Conservation (phyloP, 2,329 filamentous ascomycete species). For the Monosporascus cannonballus region DNA sequence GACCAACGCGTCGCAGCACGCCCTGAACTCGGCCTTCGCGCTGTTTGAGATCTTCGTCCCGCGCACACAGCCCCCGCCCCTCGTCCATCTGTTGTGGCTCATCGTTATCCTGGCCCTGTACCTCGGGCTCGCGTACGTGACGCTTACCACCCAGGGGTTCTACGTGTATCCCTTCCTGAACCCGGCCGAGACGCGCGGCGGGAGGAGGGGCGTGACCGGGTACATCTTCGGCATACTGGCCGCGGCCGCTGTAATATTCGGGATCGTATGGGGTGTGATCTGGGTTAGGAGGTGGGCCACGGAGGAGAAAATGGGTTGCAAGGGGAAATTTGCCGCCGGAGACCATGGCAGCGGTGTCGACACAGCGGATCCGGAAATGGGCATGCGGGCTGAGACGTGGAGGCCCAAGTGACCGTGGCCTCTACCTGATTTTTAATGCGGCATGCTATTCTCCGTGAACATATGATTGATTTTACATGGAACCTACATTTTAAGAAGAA, state of each 20-base stretch:
- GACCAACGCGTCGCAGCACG: constrained; percentile 68
- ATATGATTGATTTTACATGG: too few species aligned
- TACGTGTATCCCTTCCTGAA: constrained; percentile 80
- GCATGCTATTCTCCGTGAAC: too few species aligned
- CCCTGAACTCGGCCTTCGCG: constrained; percentile 65
- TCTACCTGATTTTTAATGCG: too few species aligned
- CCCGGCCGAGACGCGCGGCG: constrained; percentile 40
- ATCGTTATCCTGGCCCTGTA: constrained; percentile 68
- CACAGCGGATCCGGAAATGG: too few species aligned
- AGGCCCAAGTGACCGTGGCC: too few species aligned
- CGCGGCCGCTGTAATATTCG: constrained; percentile 37
- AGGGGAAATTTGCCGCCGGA: constrained; percentile 17
- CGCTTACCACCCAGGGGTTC: constrained; percentile 60
- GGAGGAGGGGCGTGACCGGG: constrained; percentile 46
- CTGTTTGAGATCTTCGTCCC: constrained; percentile 70
- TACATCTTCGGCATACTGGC: constrained; percentile 49
- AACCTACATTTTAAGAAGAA: too few species aligned
- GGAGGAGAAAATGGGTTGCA: constrained; percentile 19
- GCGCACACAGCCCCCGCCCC: constrained; percentile 51
- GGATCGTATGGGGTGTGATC: constrained; percentile 33
- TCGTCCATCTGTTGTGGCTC: constrained; percentile 61
- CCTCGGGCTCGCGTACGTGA: constrained; percentile 68
- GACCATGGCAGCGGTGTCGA: background rate
- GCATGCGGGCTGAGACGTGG: too few species aligned
- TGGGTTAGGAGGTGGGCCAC: constrained; percentile 34